Evolutionary conservation across 169 alveolate genomes (phyloP), one percentile per base, ranked within the genome.

Genomic region (Plasmodium ovale): DNA sequence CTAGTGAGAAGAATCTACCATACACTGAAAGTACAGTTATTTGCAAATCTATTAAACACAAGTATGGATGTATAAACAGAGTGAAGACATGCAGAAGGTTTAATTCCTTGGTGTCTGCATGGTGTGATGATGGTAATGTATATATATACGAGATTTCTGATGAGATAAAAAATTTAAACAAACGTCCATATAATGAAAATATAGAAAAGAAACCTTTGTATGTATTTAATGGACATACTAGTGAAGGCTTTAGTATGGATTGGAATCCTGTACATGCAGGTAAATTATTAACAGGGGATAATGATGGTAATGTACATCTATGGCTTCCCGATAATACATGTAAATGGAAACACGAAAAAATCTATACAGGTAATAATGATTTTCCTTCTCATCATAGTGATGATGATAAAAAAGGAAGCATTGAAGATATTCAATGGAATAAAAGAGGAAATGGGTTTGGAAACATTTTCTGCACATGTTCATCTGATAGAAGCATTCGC

Each of bases 161-260:
- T 6, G 90, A 82, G 42, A 49, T 82, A 25, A 53, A 54, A 29
- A 54, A 67, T 49, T 44, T 82, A n/a, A 47, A 82, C 21, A 84
- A 65, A 10, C 62, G 77, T 21, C 53, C 70, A 1, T 65, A 51
- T 60, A 65, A 53, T 65, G 84, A 64, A 14, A 62, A 65, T n/a
- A 31, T 82, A 3, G 39, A 35, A 51, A 67, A 64, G 21, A 25
- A 35, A 2, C 84, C 90, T 10, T 19, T 82, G 29, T 72, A 82
- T 42, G 29, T 82, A 10, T 82, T 91, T 69, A 31, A 60, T 2
- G 49, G 67, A n/a, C 96, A 94, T 65, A 71, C 49, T 4, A 62
- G n/a, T 14, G 96, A 94, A 72, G 96, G 96, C n/a, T 94, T 92
- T 47, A 94, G 94, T 53, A 87, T 94, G 9, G 93, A 88, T 12